Base-by-base conservation (phyloP, 768 basidiomycete genomes). In the Cystobasidium tubakii region DNA sequence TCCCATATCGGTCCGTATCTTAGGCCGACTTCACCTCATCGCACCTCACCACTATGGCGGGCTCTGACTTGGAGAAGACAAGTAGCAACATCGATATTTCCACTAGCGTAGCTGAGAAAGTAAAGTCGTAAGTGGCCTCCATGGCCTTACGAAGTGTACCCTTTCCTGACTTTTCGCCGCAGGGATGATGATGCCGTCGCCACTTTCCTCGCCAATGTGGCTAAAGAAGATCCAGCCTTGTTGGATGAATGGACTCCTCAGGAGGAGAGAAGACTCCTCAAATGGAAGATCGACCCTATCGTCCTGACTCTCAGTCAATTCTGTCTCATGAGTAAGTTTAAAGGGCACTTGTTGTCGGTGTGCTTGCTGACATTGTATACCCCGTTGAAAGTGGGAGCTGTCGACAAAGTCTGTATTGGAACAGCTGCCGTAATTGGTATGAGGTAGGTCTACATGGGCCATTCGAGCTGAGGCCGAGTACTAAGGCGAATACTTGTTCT, bases 331-430 rank as follows among this genome's bases (percentile, higher is more conserved):
- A 69, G 43, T 64, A 33, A 34, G 39, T 34, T 25, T 15, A 6
- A 6, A 54, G 21, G 21, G n/a, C 21, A 6, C 29, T 15, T 10
- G 25, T 12, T 60, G 7, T 17, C 13, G 6, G 4, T 65, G 15
- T 9, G 7, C 46, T 36, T n/a, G 62, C 33, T 62, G 9, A 15
- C 12, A 29, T 7, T 21, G 23, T n/a, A 42, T 1, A 15, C 62
- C 31, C 34, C 63, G n/a, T 53, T 19, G 7, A 2, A n/a, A 31
- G 29, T 67, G 36, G 77, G 77, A 19, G 76, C 75, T 7, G 73
- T 76, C 53, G 78, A 78, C 76, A 79, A 80, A 72, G 76, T 77
- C 33, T 74, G 76, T 46, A 71, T 80, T 15, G 78, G 76, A 9
- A 76, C 76, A 1, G 77, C 79, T 1, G 79, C 79, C 13, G 74